Conservation (phyloP, 129 eudicot species). For the Pseudognaphalium luteoalbum region DNA sequence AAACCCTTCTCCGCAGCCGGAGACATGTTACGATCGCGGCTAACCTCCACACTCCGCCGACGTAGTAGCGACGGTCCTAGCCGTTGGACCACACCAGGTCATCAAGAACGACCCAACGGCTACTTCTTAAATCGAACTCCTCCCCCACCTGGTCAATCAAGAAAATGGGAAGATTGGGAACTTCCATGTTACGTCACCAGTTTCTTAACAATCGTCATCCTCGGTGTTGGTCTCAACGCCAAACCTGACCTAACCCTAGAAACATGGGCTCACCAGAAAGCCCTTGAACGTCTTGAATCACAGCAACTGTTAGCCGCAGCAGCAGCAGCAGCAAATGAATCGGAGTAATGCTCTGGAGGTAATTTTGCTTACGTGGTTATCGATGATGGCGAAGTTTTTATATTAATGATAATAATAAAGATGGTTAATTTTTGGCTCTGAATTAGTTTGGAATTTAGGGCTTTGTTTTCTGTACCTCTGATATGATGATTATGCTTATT, state of each 20-base stretch:
- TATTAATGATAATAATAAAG: background rate
- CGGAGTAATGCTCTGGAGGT: background rate
- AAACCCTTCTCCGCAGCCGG: slow-evolving; percentile 14
- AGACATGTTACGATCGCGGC: background rate
- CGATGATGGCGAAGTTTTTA: background rate
- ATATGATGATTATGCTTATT: background rate
- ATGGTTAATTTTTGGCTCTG: background rate
- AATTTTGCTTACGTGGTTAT: background rate
- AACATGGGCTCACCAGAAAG: slow-evolving; percentile 15
- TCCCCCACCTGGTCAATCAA: slow-evolving; percentile 2
- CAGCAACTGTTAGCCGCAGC: background rate
- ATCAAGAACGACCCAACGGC: slow-evolving; percentile 14
- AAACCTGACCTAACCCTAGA: slow-evolving; percentile 15
- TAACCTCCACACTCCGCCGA: background rate
- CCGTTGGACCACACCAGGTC: slow-evolving; percentile 13
- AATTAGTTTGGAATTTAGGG: background rate
- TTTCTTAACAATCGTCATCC: slow-evolving; percentile 4
- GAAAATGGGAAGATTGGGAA: slow-evolving; percentile 18
- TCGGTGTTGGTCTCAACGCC: slow-evolving; percentile 3
- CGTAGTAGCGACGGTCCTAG: background rate
- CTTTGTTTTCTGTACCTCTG: background rate
- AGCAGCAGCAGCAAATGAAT: background rate
- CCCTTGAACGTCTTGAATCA: background rate
- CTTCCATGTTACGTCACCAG: slow-evolving; percentile 11
- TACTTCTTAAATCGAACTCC: slow-evolving; percentile 14